Evolutionary conservation across 2,329 filamentous ascomycete species (phyloP), one percentile per base, ranked within the genome.

Genomic region (Fonsecaea nubica): DNA sequence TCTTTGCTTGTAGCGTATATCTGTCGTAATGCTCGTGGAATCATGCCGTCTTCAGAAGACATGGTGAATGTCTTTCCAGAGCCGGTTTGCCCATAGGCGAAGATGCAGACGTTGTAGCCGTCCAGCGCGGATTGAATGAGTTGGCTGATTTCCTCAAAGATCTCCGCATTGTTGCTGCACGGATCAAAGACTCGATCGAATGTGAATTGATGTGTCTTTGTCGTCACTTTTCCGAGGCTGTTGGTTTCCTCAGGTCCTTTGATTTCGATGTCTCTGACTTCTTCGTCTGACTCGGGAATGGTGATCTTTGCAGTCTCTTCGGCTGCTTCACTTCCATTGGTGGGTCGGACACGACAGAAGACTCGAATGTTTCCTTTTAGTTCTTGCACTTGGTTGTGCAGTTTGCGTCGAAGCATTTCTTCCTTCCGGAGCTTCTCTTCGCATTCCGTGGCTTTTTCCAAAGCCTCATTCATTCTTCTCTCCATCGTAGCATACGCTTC

Each of bases 41-140:
- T 99, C 90, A 99, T 97, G 72, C 95, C 95, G 73, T 97, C 92
- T 1, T 83, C 80, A 0, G 90, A 91, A 9, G 92, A 96, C 95
- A 99, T 99, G 3, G 95, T 98, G 76, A 90, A 92, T 0, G 95
- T 99, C 83, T 99, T 99, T 67, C 95, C 95, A 18, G 93, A 95
- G 3, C 95, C 95, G 0, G 95, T 99, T 78, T 99, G 95, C 52
- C 95, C 95, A 76, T 99, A 99, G 76, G 93, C 97, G 80, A 99
- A 97, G 69, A 99, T 98, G 79, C 94, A 98, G 59, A 99, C 95
- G 73, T 98, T 99, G 82, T 97, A 99, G 1, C 95, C 95, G 75
- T 99, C 95, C 45, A 99, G 84, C 0, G 96, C 95, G 72, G 92
- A 96, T 79, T 99, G 95, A 1, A 99, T 93, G 38, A 99, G 86